A percentile compares a stretch with the other conserved stretches of the same genome.
These are phyloP conservation scores for Pilasporangium apinafurcum DNA, from an alignment of 352 stramenopile genomes.

Conservation along the genomic window DNA sequence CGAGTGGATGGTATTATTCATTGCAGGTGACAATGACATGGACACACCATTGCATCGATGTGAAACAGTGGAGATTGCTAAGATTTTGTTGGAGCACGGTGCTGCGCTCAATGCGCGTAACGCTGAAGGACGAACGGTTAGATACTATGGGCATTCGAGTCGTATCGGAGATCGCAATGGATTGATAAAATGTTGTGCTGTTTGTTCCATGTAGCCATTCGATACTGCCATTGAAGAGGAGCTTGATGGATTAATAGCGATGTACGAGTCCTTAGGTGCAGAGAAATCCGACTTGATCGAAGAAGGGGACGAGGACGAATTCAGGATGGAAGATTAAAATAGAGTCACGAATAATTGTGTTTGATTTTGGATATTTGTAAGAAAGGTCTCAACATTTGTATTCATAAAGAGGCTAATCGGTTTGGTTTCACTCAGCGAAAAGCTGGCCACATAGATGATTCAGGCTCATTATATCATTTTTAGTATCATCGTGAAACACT, in stretches of 20 bases:
- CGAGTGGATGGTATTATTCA: neutral
- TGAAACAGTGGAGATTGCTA: slow-evolving; percentile 49
- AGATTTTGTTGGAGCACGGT: slow-evolving; percentile 46
- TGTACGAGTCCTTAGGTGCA: slow-evolving; percentile 42
- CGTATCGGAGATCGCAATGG: neutral
- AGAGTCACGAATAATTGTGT: slow-evolving; percentile 1
- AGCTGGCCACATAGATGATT: slow-evolving; percentile 54
- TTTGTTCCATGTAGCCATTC: slow-evolving; percentile 21
- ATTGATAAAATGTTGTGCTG: neutral
- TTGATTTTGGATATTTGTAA: too few species aligned
- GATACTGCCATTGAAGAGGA: slow-evolving; percentile 63
- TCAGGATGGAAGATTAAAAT: slow-evolving; percentile 14
- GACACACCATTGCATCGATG: slow-evolving; percentile 63
- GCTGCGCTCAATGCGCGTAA: slow-evolving; percentile 65
- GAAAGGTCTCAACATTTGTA: too few species aligned
- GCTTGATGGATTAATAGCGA: slow-evolving; percentile 33
- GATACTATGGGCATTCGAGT: neutral
- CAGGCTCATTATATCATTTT: slow-evolving; percentile 82
- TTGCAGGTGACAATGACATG: slow-evolving; percentile 47
- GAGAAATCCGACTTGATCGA: slow-evolving; percentile 35
- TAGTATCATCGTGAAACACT: slow-evolving; percentile 52
- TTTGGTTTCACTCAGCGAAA: slow-evolving; percentile 67
- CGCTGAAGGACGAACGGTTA: slow-evolving; percentile 43
- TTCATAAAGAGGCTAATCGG: too few species aligned
- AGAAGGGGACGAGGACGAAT: slow-evolving; percentile 19